A percentile compares a stretch with the other conserved stretches of the same genome.
Conservation (phyloP, 2,329 filamentous ascomycete genomes). For the Thielaviopsis populi region DNA sequence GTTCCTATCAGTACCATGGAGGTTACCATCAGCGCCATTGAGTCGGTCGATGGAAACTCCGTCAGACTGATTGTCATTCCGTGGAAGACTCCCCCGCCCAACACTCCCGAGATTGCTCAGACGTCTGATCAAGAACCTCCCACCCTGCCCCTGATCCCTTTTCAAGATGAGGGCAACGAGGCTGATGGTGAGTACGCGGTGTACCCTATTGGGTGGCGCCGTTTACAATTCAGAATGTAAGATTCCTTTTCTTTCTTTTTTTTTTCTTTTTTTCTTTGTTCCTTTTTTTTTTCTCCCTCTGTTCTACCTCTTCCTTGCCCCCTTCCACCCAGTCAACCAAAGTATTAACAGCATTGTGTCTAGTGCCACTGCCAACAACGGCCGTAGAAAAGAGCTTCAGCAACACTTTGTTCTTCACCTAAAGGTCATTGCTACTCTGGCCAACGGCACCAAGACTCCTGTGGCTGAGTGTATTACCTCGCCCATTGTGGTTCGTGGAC, state of each 20-base stretch:
- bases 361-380: constrained; percentile 89
- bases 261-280: background rate
- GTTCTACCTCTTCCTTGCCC: no score
- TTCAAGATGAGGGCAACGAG: constrained; percentile 44
- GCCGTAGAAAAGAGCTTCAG: constrained; percentile 82
- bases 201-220: constrained; percentile 87
- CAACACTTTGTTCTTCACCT: constrained; percentile 88
- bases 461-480: constrained; percentile 75
- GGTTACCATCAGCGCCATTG: constrained; percentile 77
- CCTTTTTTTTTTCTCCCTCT: background rate
- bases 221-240: constrained; percentile 76
- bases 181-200: constrained; percentile 69
- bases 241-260: constrained; percentile 20
- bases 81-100: constrained; percentile 88
- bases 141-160: constrained; percentile 58
- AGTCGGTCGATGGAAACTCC: constrained; percentile 82
- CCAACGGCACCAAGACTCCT: constrained; percentile 67
- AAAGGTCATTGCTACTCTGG: constrained; percentile 69
- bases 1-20: constrained; percentile 73
- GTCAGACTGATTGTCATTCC: constrained; percentile 93
- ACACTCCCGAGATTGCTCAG: constrained; percentile 50
- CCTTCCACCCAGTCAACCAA: background rate
- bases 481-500: constrained; percentile 82
- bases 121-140: constrained; percentile 70
- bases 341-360: constrained; percentile 17